Evolutionary conservation across 75 land plant species (phyloP).

Genomic region (Pseudotsuga menziesii): DNA sequence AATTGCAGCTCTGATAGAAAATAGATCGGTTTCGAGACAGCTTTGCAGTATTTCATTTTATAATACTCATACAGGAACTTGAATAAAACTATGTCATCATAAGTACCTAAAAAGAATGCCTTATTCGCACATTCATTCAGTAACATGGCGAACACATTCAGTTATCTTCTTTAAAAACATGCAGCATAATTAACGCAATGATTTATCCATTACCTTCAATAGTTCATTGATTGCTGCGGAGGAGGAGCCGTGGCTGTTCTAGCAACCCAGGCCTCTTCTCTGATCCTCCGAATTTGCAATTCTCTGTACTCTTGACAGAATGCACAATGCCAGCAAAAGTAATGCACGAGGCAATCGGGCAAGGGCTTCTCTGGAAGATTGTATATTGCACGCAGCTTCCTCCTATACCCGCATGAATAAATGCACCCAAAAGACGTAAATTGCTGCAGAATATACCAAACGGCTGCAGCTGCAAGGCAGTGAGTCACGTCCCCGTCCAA

Average conservation of each 20-base stretch:
- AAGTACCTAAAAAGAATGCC: no score
- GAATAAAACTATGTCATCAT: no score
- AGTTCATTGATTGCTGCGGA: slow-evolving; percentile 8
- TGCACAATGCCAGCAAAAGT: slow-evolving; percentile 24
- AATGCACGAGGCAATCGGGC: slow-evolving; percentile 21
- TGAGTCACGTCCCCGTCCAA: background rate
- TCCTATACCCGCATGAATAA: slow-evolving; percentile 17
- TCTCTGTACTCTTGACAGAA: slow-evolving; percentile 38
- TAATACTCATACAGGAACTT: background rate
- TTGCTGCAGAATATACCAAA: slow-evolving; percentile 24
- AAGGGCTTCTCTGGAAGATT: slow-evolving; percentile 18
- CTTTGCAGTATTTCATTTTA: background rate
- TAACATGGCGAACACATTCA: no score
- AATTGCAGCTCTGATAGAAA: background rate
- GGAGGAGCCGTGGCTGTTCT: slow-evolving; percentile 14
- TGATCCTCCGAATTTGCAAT: slow-evolving; percentile 17
- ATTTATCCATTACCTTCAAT: background rate
- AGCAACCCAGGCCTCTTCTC: slow-evolving; percentile 12
- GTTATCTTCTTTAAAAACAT: no score
- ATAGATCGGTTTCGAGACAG: background rate
- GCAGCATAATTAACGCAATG: no score
- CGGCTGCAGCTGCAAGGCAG: slow-evolving; percentile 15
- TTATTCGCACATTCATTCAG: no score
- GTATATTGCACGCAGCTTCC: slow-evolving; percentile 18
- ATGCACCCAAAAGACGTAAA: slow-evolving; percentile 16